phyloP scores from a whole-genome alignment of 139 green algal species.

The Closterium sp. region DNA sequence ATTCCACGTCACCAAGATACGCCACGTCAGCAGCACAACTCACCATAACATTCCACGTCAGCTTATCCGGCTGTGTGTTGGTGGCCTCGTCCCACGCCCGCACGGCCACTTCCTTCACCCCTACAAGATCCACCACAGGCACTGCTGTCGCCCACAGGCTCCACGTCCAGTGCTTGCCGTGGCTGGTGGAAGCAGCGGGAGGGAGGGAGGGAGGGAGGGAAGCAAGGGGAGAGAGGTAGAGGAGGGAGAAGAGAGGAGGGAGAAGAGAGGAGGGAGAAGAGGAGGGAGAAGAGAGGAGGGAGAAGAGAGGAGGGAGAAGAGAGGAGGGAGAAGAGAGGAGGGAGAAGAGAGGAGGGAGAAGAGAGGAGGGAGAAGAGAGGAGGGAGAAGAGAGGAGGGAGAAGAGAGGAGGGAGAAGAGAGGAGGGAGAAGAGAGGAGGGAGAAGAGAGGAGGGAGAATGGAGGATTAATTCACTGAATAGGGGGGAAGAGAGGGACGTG shows the following conservation, averaged over 20 bases:
- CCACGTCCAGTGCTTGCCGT: constrained; percentile 85
- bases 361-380: too few relatives aligned
- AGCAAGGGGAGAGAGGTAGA: too few relatives aligned
- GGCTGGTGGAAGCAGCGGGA: too few relatives aligned
- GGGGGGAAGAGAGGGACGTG: neutral
- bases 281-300: too few relatives aligned
- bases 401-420: neutral
- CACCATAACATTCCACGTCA: constrained; percentile 93
- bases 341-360: neutral
- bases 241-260: too few relatives aligned
- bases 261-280: too few relatives aligned
- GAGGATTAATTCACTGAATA: too few relatives aligned
- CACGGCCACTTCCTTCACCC: constrained; percentile 5
- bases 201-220: too few relatives aligned
- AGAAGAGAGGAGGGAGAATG: neutral
- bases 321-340: neutral
- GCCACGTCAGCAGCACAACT: neutral
- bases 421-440: neutral
- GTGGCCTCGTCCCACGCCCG: constrained; percentile 61
- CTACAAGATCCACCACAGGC: neutral
- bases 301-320: neutral
- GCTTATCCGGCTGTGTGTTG: constrained; percentile 60
- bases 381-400: neutral
- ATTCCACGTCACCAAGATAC: too few relatives aligned
- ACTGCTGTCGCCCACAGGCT: constrained; percentile 34